Conservation (phyloP, 768 basidiomycete species). For the Coprinellus aureogranulatus region DNA sequence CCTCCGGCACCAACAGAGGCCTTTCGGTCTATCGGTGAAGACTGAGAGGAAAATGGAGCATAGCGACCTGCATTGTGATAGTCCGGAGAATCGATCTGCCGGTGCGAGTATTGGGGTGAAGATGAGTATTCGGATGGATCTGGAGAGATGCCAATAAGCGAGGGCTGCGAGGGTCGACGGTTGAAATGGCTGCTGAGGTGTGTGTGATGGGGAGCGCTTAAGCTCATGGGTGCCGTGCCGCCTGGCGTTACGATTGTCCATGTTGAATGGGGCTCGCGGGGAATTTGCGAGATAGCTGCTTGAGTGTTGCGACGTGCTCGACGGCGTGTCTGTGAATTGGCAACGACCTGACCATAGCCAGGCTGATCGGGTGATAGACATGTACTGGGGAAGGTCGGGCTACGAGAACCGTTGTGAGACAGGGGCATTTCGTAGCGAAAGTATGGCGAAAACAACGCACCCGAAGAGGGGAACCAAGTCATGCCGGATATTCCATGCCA, state of each 20-base stretch:
- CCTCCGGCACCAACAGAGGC: constrained; percentile 5
- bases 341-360: constrained; percentile 82
- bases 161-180: constrained; percentile 11
- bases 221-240: constrained; percentile 7
- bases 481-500: constrained; percentile 85
- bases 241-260: constrained; percentile 52
- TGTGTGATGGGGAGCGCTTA: constrained; percentile 1
- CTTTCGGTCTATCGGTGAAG: constrained; percentile 18
- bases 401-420: constrained; percentile 24
- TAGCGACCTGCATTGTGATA: constrained; percentile 17
- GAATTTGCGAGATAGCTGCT: constrained; percentile 25
- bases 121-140: constrained; percentile 18
- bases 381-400: constrained; percentile 79
- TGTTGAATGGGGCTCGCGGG: constrained; percentile 29
- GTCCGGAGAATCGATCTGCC: constrained; percentile 9
- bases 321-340: constrained; percentile 57
- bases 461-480: constrained; percentile 87
- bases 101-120: constrained; percentile 5
- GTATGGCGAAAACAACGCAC: constrained; percentile 35
- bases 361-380: constrained; percentile 84
- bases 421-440: constrained; percentile 2
- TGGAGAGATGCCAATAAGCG: constrained; percentile 15
- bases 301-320: constrained; percentile 56
- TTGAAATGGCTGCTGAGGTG: constrained; percentile 1
- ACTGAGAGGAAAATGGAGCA: constrained; percentile 23